phyloP scores from a whole-genome alignment of 164 flowering plant genomes.

The Aristolochia californica region DNA sequence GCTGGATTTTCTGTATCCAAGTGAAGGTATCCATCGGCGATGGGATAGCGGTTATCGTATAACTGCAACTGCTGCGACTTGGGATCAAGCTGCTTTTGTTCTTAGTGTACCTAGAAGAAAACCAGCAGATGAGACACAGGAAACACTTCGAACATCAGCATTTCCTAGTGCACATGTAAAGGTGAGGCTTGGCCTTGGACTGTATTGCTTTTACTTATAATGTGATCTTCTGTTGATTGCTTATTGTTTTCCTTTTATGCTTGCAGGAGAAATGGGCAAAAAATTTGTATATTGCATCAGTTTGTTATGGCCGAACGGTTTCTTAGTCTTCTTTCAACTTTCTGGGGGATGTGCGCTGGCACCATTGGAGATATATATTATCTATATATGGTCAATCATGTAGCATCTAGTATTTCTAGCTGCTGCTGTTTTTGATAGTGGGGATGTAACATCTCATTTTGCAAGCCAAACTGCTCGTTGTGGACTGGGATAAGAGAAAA shows the following conservation, averaged over 20 bases:
- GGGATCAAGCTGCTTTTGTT: constrained; percentile 84
- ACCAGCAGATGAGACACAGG: constrained; percentile 73
- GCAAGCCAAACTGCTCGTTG: constrained; percentile 13
- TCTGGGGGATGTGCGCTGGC: constrained; percentile 8
- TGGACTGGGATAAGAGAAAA: constrained; percentile 10
- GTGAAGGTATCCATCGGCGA: constrained; percentile 85
- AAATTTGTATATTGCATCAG: constrained; percentile 59
- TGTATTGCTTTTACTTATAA: too few relatives aligned
- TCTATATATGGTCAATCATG: constrained; percentile 1
- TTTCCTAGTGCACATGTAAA: constrained; percentile 85
- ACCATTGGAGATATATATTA: constrained; percentile 4
- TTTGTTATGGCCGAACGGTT: constrained; percentile 71
- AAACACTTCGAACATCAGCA: constrained; percentile 77
- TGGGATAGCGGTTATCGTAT: constrained; percentile 90
- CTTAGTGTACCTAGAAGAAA: constrained; percentile 74
- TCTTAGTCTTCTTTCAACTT: constrained; percentile 27
- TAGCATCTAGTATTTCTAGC: constrained; percentile 5
- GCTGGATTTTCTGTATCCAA: constrained; percentile 79
- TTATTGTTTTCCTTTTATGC: neutral
- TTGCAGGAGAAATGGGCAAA: constrained; percentile 78
- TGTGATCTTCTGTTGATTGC: neutral
- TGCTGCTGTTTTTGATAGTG: neutral
- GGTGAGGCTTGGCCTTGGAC: constrained; percentile 25
- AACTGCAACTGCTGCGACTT: constrained; percentile 83
- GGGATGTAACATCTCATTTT: neutral